Percentiles rank a stretch among this genome's conserved stretches.
These are phyloP conservation scores for Eucalyptus viminalis DNA, from an alignment of 345 rosid species.

Conservation along the genomic window DNA sequence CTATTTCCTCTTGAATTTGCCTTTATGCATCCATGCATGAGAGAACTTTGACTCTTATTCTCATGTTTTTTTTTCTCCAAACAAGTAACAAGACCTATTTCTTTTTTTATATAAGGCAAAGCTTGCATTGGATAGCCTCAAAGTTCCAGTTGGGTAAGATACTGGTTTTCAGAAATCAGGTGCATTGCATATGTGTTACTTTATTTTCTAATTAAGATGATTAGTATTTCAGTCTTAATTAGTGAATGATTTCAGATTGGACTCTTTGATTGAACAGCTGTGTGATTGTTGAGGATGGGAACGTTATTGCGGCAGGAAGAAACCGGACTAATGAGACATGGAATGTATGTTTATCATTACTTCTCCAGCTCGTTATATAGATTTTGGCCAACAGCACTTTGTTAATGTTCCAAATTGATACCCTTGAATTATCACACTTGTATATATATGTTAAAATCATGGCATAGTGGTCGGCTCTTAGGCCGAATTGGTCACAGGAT, in stretches of 20 bases:
- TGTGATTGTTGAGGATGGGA: no score
- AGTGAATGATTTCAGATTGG: no score
- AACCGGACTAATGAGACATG: no score
- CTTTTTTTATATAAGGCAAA: neutral
- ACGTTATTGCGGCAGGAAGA: no score
- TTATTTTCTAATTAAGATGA: no score
- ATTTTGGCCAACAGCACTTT: neutral
- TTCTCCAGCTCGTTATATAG: neutral
- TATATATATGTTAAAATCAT: neutral
- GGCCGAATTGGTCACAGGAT: no score
- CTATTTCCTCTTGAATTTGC: neutral
- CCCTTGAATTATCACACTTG: neutral
- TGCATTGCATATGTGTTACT: no score
- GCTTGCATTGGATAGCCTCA: neutral
- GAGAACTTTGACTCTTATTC: neutral
- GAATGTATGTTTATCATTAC: neutral
- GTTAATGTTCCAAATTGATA: neutral
- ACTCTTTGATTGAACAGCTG: no score
- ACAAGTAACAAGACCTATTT: neutral
- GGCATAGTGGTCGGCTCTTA: no score
- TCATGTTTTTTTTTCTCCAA: neutral
- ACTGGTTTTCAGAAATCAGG: no score
- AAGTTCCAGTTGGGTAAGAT: no score
- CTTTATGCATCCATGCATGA: neutral
- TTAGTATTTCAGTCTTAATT: no score